Conservation (phyloP, 192 early-diverging fungal species). For the Gorgonomyces haynaldii region DNA sequence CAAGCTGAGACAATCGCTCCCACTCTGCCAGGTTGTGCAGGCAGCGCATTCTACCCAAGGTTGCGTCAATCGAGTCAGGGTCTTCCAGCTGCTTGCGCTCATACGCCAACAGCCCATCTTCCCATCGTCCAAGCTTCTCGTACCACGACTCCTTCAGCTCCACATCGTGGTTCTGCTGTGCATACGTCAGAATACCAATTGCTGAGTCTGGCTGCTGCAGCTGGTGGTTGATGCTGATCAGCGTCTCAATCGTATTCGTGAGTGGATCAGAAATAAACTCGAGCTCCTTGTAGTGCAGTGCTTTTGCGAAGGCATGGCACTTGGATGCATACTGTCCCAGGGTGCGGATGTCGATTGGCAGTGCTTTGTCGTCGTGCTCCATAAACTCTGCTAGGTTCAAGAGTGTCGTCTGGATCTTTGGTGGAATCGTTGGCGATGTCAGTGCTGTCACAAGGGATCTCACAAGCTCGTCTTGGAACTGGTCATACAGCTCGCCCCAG, state of each 20-base stretch:
- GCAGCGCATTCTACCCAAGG: conserved; percentile 78
- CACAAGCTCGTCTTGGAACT: conserved; percentile 82
- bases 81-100: conserved; percentile 66
- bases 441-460: conserved; percentile 70
- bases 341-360: conserved; percentile 85
- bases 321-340: conserved; percentile 80
- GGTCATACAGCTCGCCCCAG: conserved; percentile 84
- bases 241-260: conserved; percentile 73
- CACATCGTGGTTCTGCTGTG: conserved; percentile 66
- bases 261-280: conserved; percentile 79
- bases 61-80: conserved; percentile 64
- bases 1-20: conserved; percentile 67
- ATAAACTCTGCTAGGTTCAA: conserved; percentile 95
- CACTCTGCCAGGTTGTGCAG: conserved; percentile 87
- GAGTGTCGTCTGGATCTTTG: conserved; percentile 81
- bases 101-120: conserved; percentile 82
- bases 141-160: conserved; percentile 87
- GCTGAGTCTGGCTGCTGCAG: conserved; percentile 95
- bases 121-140: conserved; percentile 85
- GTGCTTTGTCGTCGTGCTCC: conserved; percentile 93
- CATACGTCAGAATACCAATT: conserved; percentile 83
- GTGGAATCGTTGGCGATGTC: conserved; percentile 68
- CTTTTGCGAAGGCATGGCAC: conserved; percentile 94
- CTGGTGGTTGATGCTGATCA: conserved; percentile 90
- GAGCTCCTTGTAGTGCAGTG: conserved; percentile 95